phyloP scores from a whole-genome alignment of 176 grass and related monocot species.

The Ananas comosus region DNA sequence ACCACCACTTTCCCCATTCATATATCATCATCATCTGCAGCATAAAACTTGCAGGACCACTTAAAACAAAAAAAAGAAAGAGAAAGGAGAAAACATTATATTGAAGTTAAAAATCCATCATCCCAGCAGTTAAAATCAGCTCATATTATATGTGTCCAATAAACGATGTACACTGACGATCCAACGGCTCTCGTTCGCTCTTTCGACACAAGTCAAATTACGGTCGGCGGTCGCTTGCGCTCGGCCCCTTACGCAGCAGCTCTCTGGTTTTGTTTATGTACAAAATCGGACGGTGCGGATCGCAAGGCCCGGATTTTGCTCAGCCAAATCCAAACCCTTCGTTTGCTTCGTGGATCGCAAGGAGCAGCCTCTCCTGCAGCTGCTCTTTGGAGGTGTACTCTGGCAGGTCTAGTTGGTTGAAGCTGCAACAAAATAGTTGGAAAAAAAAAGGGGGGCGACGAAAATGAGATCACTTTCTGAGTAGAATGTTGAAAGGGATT shows the following conservation, averaged over 20 bases:
- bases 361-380: constrained; percentile 75
- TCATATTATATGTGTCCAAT: too few species aligned
- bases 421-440: constrained; percentile 37
- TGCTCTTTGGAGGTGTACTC: constrained; percentile 96
- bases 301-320: constrained; percentile 6
- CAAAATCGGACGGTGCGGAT: not conserved
- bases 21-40: too few species aligned
- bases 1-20: too few species aligned
- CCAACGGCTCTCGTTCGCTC: too few species aligned
- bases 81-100: not conserved
- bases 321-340: constrained; percentile 98
- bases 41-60: too few species aligned
- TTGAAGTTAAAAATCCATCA: too few species aligned
- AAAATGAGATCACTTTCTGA: constrained; percentile 3
- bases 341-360: constrained; percentile 92
- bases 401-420: constrained; percentile 94
- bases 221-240: too few species aligned
- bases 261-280: constrained; percentile 14
- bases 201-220: too few species aligned
- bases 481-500: not conserved
- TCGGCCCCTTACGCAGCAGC: too few species aligned
- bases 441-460: not conserved
- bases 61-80: too few species aligned
- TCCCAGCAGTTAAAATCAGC: too few species aligned
- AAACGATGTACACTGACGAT: too few species aligned